A percentile compares a stretch with the other conserved stretches of the same genome.
phyloP scores from a whole-genome alignment of 805 yeast species.

The Kuraishia borneana region DNA sequence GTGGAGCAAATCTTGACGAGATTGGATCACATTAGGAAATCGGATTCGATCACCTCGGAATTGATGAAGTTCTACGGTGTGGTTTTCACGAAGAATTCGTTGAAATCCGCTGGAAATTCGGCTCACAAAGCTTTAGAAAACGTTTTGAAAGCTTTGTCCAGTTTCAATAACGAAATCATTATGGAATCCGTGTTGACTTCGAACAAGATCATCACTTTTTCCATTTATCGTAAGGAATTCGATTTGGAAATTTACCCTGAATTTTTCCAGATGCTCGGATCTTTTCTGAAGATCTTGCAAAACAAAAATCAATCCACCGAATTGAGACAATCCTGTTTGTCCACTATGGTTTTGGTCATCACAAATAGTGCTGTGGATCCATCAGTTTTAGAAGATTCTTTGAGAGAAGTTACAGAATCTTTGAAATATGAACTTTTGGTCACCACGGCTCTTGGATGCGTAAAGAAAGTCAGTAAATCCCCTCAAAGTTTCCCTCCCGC shows the following conservation, averaged over 20 bases:
- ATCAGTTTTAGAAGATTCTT: background rate
- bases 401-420: background rate
- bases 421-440: background rate
- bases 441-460: background rate
- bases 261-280: slow-evolving; percentile 2
- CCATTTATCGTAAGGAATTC: background rate
- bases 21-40: slow-evolving; percentile 10
- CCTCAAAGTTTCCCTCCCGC: background rate
- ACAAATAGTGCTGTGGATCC: background rate
- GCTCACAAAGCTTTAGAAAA: slow-evolving; percentile 10
- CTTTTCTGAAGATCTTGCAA: slow-evolving; percentile 12
- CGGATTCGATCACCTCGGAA: slow-evolving; percentile 18
- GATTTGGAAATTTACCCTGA: background rate
- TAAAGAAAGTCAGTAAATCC: background rate
- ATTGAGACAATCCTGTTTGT: slow-evolving; percentile 17
- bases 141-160: slow-evolving; percentile 9
- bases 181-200: slow-evolving; percentile 15
- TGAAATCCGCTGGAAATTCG: slow-evolving; percentile 19
- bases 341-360: background rate
- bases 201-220: slow-evolving; percentile 9
- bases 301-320: slow-evolving; percentile 21
- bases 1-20: slow-evolving; percentile 8
- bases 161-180: slow-evolving; percentile 18
- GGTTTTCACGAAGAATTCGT: slow-evolving; percentile 18
- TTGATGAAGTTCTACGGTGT: slow-evolving; percentile 23